Evolutionary conservation across 208 protist genomes (phyloP).

Genomic region (Leishmania lainsoni): DNA sequence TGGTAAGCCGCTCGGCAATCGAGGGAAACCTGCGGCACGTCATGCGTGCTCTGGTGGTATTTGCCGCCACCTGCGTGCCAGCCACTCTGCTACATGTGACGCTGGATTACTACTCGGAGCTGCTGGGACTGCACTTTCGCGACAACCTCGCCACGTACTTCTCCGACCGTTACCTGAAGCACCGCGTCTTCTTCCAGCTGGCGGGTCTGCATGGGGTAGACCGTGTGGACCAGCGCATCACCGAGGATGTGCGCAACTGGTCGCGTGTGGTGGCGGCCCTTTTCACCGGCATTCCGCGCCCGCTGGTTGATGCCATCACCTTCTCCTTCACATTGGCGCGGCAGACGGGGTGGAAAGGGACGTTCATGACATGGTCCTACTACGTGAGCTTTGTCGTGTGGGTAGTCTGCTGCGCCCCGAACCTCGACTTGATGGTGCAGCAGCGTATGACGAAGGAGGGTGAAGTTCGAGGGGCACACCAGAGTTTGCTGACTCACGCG

Average conservation of each 20-base stretch:
- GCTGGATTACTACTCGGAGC: slow-evolving; percentile 53
- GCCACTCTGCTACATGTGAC: slow-evolving; percentile 55
- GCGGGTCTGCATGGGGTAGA: slow-evolving; percentile 50
- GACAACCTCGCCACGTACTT: slow-evolving; percentile 68
- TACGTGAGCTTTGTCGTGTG: slow-evolving; percentile 46
- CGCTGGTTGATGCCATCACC: slow-evolving; percentile 49
- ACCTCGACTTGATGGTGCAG: slow-evolving; percentile 50
- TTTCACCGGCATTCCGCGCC: slow-evolving; percentile 52
- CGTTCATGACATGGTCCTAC: slow-evolving; percentile 40
- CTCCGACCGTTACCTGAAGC: slow-evolving; percentile 57
- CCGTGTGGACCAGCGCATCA: slow-evolving; percentile 72
- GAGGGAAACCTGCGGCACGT: slow-evolving; percentile 36
- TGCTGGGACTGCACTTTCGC: slow-evolving; percentile 62
- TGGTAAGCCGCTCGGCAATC: slow-evolving; percentile 37
- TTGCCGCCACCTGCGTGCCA: slow-evolving; percentile 48
- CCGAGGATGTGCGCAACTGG: slow-evolving; percentile 61
- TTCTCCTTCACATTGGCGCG: slow-evolving; percentile 52
- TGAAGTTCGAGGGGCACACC: slow-evolving; percentile 51
- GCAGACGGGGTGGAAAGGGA: slow-evolving; percentile 33
- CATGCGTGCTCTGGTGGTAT: slow-evolving; percentile 29
- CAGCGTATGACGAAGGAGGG: slow-evolving; percentile 53
- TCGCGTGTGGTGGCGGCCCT: slow-evolving; percentile 30
- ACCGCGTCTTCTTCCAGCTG: slow-evolving; percentile 69
- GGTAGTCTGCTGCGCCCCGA: slow-evolving; percentile 32
- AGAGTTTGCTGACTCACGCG: slow-evolving; percentile 46